phyloP scores from a whole-genome alignment of 75 land plant genomes.

The Picea glauca region DNA sequence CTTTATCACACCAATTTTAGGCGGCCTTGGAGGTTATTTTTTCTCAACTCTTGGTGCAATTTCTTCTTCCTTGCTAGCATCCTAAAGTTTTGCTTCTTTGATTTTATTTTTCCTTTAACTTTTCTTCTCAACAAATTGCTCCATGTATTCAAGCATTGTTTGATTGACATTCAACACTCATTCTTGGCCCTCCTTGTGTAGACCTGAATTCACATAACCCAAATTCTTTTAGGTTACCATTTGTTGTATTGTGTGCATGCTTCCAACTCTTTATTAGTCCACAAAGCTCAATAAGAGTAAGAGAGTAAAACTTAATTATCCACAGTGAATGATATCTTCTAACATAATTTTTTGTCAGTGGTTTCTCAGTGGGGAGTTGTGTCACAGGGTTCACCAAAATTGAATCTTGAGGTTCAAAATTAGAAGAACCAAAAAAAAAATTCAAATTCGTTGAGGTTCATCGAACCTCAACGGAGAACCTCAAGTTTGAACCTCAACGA shows the following conservation, averaged over 20 bases:
- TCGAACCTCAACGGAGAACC: too few relatives aligned
- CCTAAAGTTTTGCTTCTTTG: slow-evolving; percentile 49
- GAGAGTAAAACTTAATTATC: slow-evolving; percentile 83
- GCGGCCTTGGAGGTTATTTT: slow-evolving; percentile 25
- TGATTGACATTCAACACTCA: slow-evolving; percentile 89
- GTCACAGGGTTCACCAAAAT: too few relatives aligned
- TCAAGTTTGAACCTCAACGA: too few relatives aligned
- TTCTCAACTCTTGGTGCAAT: slow-evolving; percentile 51
- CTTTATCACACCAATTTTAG: slow-evolving; percentile 21
- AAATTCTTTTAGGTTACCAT: slow-evolving; percentile 64
- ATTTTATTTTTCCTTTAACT: slow-evolving; percentile 58
- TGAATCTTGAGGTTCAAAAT: too few relatives aligned
- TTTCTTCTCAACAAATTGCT: slow-evolving; percentile 84
- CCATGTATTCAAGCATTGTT: slow-evolving; percentile 84
- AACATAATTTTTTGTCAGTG: slow-evolving; percentile 88
- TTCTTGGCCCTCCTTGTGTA: slow-evolving; percentile 79
- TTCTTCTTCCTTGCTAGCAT: slow-evolving; percentile 34
- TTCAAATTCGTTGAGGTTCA: too few relatives aligned
- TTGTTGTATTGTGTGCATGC: slow-evolving; percentile 64
- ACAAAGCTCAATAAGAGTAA: too few relatives aligned
- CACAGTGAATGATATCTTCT: slow-evolving; percentile 79
- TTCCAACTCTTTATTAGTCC: slow-evolving; percentile 93
- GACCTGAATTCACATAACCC: slow-evolving; percentile 88
- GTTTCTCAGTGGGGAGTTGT: slow-evolving; percentile 89
- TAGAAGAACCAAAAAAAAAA: too few relatives aligned